Conservation (phyloP, 805 yeast genomes). For the Ogataea paraovalis region DNA sequence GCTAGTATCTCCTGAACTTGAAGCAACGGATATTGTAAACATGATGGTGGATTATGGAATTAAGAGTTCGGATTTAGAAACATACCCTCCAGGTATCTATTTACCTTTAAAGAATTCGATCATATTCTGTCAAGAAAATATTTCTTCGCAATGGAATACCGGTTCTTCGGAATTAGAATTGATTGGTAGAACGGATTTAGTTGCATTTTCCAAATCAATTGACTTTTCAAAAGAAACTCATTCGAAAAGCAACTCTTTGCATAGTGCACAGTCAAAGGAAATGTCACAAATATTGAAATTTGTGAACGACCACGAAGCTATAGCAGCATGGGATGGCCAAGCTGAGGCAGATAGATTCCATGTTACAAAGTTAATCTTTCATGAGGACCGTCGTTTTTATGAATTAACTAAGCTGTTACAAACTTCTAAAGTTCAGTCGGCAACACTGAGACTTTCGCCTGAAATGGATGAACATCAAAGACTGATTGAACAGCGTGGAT, state of each 20-base stretch:
- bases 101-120: conserved; percentile 65
- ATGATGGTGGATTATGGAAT: conserved; percentile 58
- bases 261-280: conserved; percentile 32
- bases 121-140: conserved; percentile 47
- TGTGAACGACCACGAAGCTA: conserved; percentile 40
- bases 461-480: conserved; percentile 51
- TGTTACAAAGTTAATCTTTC: conserved; percentile 69
- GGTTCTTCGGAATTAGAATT: conserved; percentile 42
- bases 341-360: conserved; percentile 64
- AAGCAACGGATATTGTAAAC: conserved; percentile 52
- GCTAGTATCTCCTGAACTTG: conserved; percentile 49
- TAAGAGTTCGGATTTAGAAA: conserved; percentile 48
- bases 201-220: conserved; percentile 15
- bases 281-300: conserved; percentile 37
- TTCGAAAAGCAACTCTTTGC: not conserved
- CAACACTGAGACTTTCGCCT: conserved; percentile 36
- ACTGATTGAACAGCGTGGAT: conserved; percentile 47
- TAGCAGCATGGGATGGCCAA: conserved; percentile 66
- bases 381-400: conserved; percentile 71
- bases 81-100: conserved; percentile 69
- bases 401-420: conserved; percentile 73
- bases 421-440: conserved; percentile 61
- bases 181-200: conserved; percentile 66
- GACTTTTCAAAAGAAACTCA: conserved; percentile 6
- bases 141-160: conserved; percentile 44